Percentiles rank a stretch among this genome's conserved stretches.
These are phyloP conservation scores for Monoraphidium neglectum DNA, from an alignment of 139 green algal species.

Conservation along the genomic window DNA sequence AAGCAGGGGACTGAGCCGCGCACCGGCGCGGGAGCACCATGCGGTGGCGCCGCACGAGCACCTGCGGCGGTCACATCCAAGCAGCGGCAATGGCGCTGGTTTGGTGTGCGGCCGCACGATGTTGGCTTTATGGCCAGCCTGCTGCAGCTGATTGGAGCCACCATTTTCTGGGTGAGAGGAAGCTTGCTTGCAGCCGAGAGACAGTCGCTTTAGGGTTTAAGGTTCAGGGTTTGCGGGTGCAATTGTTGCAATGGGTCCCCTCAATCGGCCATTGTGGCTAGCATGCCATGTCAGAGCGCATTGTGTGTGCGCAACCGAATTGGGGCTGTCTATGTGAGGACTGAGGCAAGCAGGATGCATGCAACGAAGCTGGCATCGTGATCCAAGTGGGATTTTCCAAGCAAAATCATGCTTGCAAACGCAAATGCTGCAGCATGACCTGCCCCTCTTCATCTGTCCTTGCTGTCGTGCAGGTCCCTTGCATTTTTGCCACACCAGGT, in stretches of 20 bases:
- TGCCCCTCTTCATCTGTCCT: background rate
- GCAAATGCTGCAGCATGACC: background rate
- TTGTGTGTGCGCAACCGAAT: background rate
- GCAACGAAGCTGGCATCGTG: background rate
- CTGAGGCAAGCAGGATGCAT: background rate
- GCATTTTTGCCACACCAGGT: slow-evolving; percentile 13
- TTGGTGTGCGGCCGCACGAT: slow-evolving; percentile 8
- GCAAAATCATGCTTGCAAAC: background rate
- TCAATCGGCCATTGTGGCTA: background rate
- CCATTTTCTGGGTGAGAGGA: slow-evolving; percentile 26
- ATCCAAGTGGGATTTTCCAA: background rate
- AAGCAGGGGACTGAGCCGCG: background rate
- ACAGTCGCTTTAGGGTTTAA: background rate
- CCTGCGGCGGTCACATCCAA: too few species aligned
- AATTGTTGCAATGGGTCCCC: too few species aligned
- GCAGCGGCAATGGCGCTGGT: slow-evolving; percentile 12
- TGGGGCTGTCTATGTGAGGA: background rate
- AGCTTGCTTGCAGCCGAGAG: background rate
- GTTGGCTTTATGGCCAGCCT: slow-evolving; percentile 23
- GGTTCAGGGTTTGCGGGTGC: background rate
- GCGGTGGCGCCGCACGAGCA: too few species aligned
- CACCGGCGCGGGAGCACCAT: too few species aligned
- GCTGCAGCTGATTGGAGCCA: slow-evolving; percentile 27
- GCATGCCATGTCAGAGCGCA: background rate
- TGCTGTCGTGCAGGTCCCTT: background rate